Percentiles rank a stretch among this genome's conserved stretches.
Evolutionary conservation across 169 alveolate genomes (phyloP).

Genomic region (Plasmodium gonderi): DNA sequence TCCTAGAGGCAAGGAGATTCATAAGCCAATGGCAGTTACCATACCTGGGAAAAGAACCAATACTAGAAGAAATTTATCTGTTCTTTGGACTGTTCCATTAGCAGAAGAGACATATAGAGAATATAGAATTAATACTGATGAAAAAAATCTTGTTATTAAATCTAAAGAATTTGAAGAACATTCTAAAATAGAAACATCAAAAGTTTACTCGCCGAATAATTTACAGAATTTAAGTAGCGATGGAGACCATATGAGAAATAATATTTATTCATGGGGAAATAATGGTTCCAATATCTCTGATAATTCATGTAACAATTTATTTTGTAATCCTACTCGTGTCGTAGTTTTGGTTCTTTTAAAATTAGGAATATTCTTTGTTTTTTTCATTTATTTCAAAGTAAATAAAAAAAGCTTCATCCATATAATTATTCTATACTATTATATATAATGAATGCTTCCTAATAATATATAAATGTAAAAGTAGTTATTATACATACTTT

Average conservation of each 20-base stretch:
- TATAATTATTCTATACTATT: too few species aligned
- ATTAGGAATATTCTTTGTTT: neutral
- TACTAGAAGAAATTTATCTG: neutral
- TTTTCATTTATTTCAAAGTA: neutral
- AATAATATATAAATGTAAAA: too few species aligned
- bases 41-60: neutral
- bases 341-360: neutral
- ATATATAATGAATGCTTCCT: neutral
- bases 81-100: neutral
- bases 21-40: neutral
- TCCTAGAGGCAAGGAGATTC: neutral
- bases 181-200: too few species aligned
- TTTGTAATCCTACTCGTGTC: neutral
- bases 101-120: neutral
- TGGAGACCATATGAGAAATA: too few species aligned
- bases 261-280: too few species aligned
- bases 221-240: too few species aligned
- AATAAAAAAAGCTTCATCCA: neutral
- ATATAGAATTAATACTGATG: neutral
- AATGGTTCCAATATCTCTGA: neutral
- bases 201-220: too few species aligned
- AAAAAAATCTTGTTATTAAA: neutral
- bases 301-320: neutral
- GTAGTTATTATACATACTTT: neutral
- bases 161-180: neutral